A percentile compares a stretch with the other conserved stretches of the same genome.
These are phyloP conservation scores for Aspergillus uvarum DNA, from an alignment of 2,329 filamentous ascomycete species.

Conservation along the genomic window DNA sequence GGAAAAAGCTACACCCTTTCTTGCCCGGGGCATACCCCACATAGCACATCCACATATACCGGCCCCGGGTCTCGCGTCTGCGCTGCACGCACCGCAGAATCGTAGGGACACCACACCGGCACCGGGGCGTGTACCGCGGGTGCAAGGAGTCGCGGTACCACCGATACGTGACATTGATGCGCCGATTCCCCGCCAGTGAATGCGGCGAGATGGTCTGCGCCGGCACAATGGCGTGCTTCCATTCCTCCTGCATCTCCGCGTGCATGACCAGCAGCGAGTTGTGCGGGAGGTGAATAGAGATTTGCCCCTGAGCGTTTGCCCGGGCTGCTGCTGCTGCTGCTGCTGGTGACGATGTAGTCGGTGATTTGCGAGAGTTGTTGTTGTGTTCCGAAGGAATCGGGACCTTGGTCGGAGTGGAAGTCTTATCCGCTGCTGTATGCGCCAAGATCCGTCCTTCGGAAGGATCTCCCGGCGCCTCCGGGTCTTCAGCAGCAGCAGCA, in stretches of 20 bases:
- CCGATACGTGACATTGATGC: conserved; percentile 93
- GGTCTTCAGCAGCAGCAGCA: conserved; percentile 16
- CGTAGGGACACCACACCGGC: conserved; percentile 68
- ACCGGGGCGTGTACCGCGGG: conserved; percentile 74
- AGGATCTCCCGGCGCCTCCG: conserved; percentile 28
- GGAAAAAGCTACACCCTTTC: conserved; percentile 71
- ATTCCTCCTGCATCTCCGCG: conserved; percentile 95
- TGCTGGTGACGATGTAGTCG: neutral
- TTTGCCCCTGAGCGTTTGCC: conserved; percentile 74
- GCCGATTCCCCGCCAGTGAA: conserved; percentile 71
- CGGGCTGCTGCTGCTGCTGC: conserved; percentile 19
- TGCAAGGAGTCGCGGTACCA: conserved; percentile 77
- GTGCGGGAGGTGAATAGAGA: conserved; percentile 89
- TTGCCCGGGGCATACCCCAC: conserved; percentile 51
- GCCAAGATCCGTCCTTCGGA: conserved; percentile 24
- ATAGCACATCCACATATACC: conserved; percentile 95
- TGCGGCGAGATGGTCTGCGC: conserved; percentile 78
- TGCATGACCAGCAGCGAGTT: conserved; percentile 96
- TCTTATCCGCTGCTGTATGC: conserved; percentile 17
- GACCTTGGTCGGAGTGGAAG: neutral
- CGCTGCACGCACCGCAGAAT: conserved; percentile 76
- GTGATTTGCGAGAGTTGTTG: neutral
- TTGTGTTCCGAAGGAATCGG: neutral
- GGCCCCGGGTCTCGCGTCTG: conserved; percentile 72
- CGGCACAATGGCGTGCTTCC: conserved; percentile 85